phyloP scores from a whole-genome alignment of 176 grass and related monocot genomes.

The Oryza punctata region DNA sequence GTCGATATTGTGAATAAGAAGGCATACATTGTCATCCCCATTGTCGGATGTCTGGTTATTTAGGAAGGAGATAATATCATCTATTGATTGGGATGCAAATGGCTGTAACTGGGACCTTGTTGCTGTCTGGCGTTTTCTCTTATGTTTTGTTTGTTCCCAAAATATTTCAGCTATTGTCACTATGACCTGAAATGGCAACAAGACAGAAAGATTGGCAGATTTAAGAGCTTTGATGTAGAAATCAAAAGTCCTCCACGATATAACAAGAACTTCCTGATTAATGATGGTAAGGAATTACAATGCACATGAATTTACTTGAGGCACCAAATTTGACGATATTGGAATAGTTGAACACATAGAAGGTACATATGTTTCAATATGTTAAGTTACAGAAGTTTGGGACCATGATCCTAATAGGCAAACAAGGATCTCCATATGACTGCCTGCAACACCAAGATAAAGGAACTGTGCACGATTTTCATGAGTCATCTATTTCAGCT shows the following conservation, averaged over 20 bases:
- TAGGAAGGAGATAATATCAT: conserved; percentile 80
- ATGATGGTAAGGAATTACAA: conserved; percentile 19
- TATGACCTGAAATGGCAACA: conserved; percentile 67
- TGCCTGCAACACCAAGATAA: not conserved
- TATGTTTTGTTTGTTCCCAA: conserved; percentile 71
- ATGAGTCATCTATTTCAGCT: conserved; percentile 7
- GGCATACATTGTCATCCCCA: conserved; percentile 46
- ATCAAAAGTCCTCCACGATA: not conserved
- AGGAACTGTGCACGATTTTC: not conserved
- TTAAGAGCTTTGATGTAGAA: conserved; percentile 1
- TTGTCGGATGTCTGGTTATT: conserved; percentile 50
- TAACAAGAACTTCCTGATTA: not conserved
- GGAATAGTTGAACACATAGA: not conserved
- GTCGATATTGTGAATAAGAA: conserved; percentile 90
- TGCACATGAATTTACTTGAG: conserved; percentile 12
- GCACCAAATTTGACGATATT: not conserved
- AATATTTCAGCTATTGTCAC: conserved; percentile 70
- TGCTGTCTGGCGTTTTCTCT: conserved; percentile 48
- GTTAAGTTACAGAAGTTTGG: conserved; percentile 1
- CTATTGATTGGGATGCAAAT: conserved; percentile 69
- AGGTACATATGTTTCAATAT: not conserved
- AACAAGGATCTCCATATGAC: not conserved
- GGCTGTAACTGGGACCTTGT: conserved; percentile 51
- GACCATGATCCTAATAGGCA: not conserved
- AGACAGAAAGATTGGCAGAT: not conserved